Conservation (phyloP, 164 flowering plant genomes). For the Tetrastigma voinierianum region DNA sequence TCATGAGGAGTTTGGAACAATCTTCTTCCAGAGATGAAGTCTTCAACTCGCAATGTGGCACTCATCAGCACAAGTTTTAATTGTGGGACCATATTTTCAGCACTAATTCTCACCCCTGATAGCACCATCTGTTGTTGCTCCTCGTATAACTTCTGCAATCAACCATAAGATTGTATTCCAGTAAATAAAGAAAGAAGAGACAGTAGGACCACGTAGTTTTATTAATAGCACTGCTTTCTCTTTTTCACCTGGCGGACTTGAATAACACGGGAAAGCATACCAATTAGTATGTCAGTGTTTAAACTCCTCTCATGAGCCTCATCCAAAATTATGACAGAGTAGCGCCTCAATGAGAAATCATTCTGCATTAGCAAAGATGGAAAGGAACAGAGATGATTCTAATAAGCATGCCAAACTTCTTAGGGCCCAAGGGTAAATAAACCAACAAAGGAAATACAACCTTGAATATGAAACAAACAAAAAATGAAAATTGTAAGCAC, state of each 20-base stretch:
- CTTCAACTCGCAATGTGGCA: conserved; percentile 93
- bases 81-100: conserved; percentile 50
- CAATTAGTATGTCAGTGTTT: conserved; percentile 95
- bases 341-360: conserved; percentile 74
- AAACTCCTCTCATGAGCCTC: conserved; percentile 99
- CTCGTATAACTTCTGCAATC: conserved; percentile 45
- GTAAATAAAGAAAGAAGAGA: conserved; percentile 2
- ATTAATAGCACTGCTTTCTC: background rate
- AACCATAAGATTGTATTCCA: conserved; percentile 10
- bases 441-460: no score
- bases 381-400: background rate
- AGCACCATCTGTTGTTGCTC: conserved; percentile 62
- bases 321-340: conserved; percentile 83
- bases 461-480: no score
- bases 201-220: background rate
- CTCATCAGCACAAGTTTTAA: conserved; percentile 93
- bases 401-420: background rate
- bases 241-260: conserved; percentile 61
- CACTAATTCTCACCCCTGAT: no score
- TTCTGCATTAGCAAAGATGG: conserved; percentile 45
- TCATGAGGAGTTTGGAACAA: conserved; percentile 65
- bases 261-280: conserved; percentile 87
- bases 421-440: no score
- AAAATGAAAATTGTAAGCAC: no score
- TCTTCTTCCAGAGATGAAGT: conserved; percentile 64